A percentile compares a stretch with the other conserved stretches of the same genome.
Conservation (phyloP, 805 yeast species). For the Ogataea parapolymorpha region DNA sequence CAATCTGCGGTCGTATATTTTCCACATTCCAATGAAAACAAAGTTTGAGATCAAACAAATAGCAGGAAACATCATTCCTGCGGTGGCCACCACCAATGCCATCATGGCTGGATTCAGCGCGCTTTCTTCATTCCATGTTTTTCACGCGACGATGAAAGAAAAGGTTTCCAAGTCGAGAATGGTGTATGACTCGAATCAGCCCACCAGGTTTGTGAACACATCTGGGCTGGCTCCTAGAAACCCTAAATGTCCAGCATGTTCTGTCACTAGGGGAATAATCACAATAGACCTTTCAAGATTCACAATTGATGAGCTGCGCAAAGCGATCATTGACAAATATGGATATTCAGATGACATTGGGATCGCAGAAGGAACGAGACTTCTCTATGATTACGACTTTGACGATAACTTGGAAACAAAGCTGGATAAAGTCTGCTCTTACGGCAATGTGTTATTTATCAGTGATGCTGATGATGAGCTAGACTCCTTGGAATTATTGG, state of each 20-base stretch:
- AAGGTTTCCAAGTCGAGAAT: slow-evolving; percentile 38
- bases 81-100: slow-evolving; percentile 97
- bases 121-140: slow-evolving; percentile 61
- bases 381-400: slow-evolving; percentile 83
- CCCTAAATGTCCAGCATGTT: slow-evolving; percentile 66
- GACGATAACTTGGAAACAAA: slow-evolving; percentile 64
- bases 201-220: slow-evolving; percentile 62
- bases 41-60: slow-evolving; percentile 89
- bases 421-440: slow-evolving; percentile 46
- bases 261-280: slow-evolving; percentile 51
- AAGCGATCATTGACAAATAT: slow-evolving; percentile 45
- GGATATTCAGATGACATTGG: slow-evolving; percentile 58
- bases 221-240: slow-evolving; percentile 63
- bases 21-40: slow-evolving; percentile 65
- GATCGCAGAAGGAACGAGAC: slow-evolving; percentile 43
- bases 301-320: slow-evolving; percentile 52
- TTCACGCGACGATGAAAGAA: slow-evolving; percentile 25
- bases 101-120: slow-evolving; percentile 88
- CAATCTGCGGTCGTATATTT: slow-evolving; percentile 68
- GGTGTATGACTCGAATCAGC: slow-evolving; percentile 51
- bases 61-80: slow-evolving; percentile 98
- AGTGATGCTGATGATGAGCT: slow-evolving; percentile 76
- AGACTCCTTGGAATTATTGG: slow-evolving; percentile 61
- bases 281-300: slow-evolving; percentile 29
- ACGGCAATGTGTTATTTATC: slow-evolving; percentile 64